Evolutionary conservation across 352 stramenopile species (phyloP).

Genomic region (Phytophthora hibernalis): DNA sequence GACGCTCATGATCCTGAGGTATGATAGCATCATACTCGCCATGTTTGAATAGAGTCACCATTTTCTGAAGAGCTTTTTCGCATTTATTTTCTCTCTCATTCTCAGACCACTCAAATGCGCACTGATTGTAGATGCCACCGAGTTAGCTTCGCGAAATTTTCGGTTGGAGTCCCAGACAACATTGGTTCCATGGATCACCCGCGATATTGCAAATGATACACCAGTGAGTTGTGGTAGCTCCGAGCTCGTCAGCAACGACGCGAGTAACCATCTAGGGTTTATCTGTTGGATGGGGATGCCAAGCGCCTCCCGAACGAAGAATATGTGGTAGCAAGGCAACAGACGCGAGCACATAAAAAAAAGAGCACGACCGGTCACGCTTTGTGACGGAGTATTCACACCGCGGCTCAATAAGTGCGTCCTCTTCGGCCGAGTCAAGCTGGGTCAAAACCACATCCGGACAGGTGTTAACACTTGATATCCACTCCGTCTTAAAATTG

Average conservation of each 20-base stretch:
- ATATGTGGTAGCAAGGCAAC: conserved; percentile 20
- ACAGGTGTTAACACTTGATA: too few relatives aligned
- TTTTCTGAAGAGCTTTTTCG: conserved; percentile 1
- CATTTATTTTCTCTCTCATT: conserved; percentile 15
- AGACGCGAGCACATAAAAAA: conserved; percentile 25
- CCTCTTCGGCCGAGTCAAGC: background rate
- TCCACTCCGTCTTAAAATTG: too few relatives aligned
- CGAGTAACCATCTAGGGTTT: conserved; percentile 18
- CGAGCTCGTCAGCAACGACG: conserved; percentile 1
- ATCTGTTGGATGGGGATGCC: conserved; percentile 20
- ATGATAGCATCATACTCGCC: conserved; percentile 4
- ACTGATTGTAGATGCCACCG: conserved; percentile 12
- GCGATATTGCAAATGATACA: conserved; percentile 1
- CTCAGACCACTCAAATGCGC: conserved; percentile 18
- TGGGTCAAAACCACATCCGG: conserved; percentile 14
- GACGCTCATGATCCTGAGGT: background rate
- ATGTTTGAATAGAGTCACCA: too few relatives aligned
- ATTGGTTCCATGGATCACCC: background rate
- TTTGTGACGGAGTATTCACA: conserved; percentile 25
- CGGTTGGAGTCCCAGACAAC: conserved; percentile 17
- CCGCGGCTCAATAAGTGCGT: conserved; percentile 18
- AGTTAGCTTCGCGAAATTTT: conserved; percentile 21
- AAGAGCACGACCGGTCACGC: conserved; percentile 24
- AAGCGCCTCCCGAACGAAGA: conserved; percentile 23
- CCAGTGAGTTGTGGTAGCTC: background rate